Percentiles rank a stretch among this genome's conserved stretches.
Conservation (phyloP, 1,284 basidiomycete genomes). For the Sporisorium exsertum region DNA sequence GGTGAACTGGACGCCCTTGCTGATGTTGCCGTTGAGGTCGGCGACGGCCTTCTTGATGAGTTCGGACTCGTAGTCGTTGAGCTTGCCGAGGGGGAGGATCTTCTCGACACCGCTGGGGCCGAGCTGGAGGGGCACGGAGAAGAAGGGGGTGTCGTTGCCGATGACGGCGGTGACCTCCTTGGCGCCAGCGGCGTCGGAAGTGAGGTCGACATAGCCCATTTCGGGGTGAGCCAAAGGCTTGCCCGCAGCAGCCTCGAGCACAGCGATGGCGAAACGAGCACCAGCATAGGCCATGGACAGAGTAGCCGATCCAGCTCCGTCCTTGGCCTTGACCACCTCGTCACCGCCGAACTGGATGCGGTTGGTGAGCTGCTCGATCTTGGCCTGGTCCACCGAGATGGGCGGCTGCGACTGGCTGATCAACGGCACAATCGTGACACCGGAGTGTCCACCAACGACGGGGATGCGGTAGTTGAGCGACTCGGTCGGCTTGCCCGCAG, state of each 20-base stretch:
- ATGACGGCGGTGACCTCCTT: slow-evolving; percentile 59
- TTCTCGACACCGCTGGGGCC: slow-evolving; percentile 72
- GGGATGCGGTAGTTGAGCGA: slow-evolving; percentile 76
- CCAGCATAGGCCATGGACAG: slow-evolving; percentile 88
- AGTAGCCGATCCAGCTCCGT: slow-evolving; percentile 88
- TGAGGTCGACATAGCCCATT: slow-evolving; percentile 67
- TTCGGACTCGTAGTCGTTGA: slow-evolving; percentile 72
- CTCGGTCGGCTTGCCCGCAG: slow-evolving; percentile 77
- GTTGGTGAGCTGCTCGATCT: slow-evolving; percentile 79
- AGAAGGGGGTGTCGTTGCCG: slow-evolving; percentile 63
- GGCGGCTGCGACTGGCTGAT: slow-evolving; percentile 79
- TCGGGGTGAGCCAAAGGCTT: slow-evolving; percentile 56
- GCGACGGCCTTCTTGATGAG: slow-evolving; percentile 72
- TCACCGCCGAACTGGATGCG: slow-evolving; percentile 93
- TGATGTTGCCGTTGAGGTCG: slow-evolving; percentile 73
- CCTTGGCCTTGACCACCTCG: slow-evolving; percentile 89
- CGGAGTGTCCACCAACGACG: slow-evolving; percentile 95
- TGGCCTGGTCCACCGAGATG: slow-evolving; percentile 62
- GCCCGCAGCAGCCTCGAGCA: slow-evolving; percentile 63
- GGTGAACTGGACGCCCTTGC: slow-evolving; percentile 70
- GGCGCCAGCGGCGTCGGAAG: slow-evolving; percentile 58
- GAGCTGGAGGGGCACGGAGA: slow-evolving; percentile 65
- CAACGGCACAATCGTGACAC: slow-evolving; percentile 93
- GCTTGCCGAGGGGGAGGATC: slow-evolving; percentile 73
- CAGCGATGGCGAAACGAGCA: slow-evolving; percentile 63